Conservation (phyloP, 805 yeast genomes). For the Cyberlindnera maritima region DNA sequence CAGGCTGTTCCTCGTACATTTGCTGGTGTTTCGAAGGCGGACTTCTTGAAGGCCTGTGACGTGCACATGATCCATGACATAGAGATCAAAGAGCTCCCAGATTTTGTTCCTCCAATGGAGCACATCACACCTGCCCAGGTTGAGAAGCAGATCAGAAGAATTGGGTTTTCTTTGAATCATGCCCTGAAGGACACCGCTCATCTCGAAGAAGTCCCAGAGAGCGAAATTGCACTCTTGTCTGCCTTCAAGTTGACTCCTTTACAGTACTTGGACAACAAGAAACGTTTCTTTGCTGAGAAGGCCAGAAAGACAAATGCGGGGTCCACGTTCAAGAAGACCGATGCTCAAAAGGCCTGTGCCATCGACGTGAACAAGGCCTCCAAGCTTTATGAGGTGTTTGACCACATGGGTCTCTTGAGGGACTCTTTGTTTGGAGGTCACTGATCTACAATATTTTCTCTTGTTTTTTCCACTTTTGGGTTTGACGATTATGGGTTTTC, state of each 20-base stretch:
- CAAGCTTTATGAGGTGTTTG: constrained; percentile 84
- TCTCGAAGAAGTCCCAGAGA: constrained; percentile 6
- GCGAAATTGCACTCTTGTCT: constrained; percentile 16
- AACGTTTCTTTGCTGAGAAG: constrained; percentile 86
- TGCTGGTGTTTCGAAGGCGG: constrained; percentile 5
- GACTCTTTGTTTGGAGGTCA: constrained; percentile 53
- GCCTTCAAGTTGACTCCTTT: constrained; percentile 23
- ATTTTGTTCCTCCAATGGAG: constrained; percentile 19
- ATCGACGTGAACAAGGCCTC: constrained; percentile 97
- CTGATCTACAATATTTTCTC: neutral
- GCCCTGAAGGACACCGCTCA: constrained; percentile 13
- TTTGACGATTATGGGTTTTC: neutral
- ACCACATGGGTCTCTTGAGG: constrained; percentile 87
- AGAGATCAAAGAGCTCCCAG: constrained; percentile 14
- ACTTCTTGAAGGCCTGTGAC: constrained; percentile 13
- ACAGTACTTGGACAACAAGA: constrained; percentile 55
- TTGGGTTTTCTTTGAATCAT: constrained; percentile 11
- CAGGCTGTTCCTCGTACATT: constrained; percentile 5
- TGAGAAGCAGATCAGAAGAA: constrained; percentile 11
- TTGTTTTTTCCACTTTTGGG: neutral
- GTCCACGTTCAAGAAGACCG: constrained; percentile 89
- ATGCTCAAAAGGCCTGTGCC: constrained; percentile 96
- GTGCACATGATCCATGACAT: constrained; percentile 25
- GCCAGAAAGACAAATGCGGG: constrained; percentile 68
- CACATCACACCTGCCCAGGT: constrained; percentile 10